Base-by-base conservation (phyloP, 2,329 filamentous ascomycete genomes). In the Pseudodiploospora longispora region DNA sequence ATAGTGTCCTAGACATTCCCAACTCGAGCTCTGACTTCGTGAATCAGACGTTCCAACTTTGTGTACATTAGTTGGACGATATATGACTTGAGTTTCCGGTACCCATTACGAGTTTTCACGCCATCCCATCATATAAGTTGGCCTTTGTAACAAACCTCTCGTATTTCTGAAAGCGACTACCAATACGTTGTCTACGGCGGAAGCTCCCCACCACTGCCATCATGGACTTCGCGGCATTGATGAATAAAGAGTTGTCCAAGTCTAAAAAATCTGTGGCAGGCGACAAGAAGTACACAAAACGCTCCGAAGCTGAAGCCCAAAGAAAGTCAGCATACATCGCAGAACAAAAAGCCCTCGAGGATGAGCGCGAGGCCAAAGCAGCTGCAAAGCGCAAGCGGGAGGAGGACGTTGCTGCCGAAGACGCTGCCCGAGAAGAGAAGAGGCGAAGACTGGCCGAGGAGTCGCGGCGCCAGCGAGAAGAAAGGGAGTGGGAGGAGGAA, bases 181-280 rank as follows among this genome's bases (percentile, higher is more conserved):
- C 19, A 19, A 19, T 19, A 19, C 19, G 19, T 19, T 19, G 19
- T 19, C 19, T 19, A 19, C 19, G 19, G 19, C 19, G 19, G 19
- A 19, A 19, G 19, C 19, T 19, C 19, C 32, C 35, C 42, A 8
- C 32, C 44, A 32, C 6, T 33, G 28, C 50, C 60, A 72, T 49
- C 53, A 98, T 98, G 93, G 90, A 98, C 66, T 98, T 98, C 71
- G 89, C 89, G 49, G 80, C 88, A 32, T 72, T 98, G 39, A 95
- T 98, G 87, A 82, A 86, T 58, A 85, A 88, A 60, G 89, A 95
- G 66, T 93, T 98, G 58, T 80, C 86, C 57, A 94, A 93, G 65
- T 75, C 83, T 54, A 87, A 87, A 64, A 67, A 75, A 43, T 53
- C 66, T 36, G 53, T 67, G 36, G 54, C 67, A 42, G 50, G 65